Evolutionary conservation across 2,329 filamentous ascomycete species (phyloP), one percentile per base, ranked within the genome.

Genomic region (Myotisia sp.): DNA sequence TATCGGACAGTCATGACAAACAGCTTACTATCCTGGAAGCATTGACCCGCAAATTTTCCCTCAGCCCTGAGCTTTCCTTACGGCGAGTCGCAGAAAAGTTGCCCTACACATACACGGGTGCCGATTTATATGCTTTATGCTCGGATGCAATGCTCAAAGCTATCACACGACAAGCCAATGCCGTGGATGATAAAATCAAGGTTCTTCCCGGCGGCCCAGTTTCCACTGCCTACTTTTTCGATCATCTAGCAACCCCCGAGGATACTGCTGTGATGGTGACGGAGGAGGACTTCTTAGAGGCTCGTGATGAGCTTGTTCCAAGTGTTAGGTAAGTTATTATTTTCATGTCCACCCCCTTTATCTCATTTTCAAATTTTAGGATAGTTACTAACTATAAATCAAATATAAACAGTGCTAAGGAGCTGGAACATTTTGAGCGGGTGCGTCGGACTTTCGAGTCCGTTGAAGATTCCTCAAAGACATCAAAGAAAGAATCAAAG

Each of bases 101-200:
- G 3, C 90, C 90, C 0, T 90, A 94, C 54, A 95, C 87, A 2
- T 98, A 94, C 61, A 98, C 90, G 0, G 90, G 90, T 50, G 90
- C 90, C 42, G 90, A 98, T 60, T 78, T 98, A 52, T 98, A 98
- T 58, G 90, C 90, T 1, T 70, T 98, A 13, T 95, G 87, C 63
- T 93, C 85, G 27, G 90, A 98, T 56, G 85, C 90, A 33, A 98
- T 98, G 90, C 78, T 98, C 46, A 95, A 98, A 57, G 90, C 90
- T 13, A 87, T 98, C 38, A 98, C 90, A 2, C 76, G 90, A 4
- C 83, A 92, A 52, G 85, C 90, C 2, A 71, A 74, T 1, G 67
- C 73, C 2, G 86, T 95, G 2, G 90, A 98, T 53, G 67, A 72
- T 33, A 90, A 90, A 56, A 80, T 98, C 44, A 70, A 70, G 14